Evolutionary conservation across 106 monocot genomes (phyloP).

Genomic region (Xerophyta viscosa): DNA sequence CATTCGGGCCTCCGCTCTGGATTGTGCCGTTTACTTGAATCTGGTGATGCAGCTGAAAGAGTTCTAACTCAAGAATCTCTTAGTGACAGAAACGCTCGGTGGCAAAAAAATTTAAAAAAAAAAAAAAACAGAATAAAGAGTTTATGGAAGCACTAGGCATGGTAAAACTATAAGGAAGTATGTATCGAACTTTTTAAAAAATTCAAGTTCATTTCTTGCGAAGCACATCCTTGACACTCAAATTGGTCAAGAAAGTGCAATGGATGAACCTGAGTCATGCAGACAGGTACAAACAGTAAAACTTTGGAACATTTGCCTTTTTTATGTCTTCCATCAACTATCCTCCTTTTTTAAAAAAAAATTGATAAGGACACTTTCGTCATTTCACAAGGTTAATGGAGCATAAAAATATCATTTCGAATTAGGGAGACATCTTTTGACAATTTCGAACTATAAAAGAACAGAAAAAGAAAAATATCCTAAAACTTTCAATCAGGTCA

Average conservation of each 20-base stretch:
- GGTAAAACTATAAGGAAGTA: background rate
- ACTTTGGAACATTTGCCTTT: no score
- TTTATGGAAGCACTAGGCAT: background rate
- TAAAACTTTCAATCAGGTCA: no score
- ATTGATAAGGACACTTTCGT: no score
- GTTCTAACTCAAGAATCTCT: background rate
- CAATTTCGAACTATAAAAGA: no score
- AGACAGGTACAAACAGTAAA: no score
- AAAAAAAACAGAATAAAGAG: background rate
- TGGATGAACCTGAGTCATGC: no score
- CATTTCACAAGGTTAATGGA: no score
- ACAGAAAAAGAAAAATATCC: no score
- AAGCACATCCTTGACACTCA: background rate
- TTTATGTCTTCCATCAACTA: no score
- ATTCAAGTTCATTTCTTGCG: background rate
- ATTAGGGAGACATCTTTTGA: no score
- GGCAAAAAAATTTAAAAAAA: background rate
- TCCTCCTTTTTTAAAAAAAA: no score
- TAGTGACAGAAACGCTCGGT: background rate
- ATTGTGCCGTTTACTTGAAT: background rate
- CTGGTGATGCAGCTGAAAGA: background rate
- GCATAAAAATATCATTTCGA: no score
- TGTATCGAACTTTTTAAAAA: background rate
- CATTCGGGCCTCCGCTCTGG: background rate
- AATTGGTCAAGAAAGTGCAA: background rate